Evolutionary conservation across 140 eudicot species (phyloP), one percentile per base, ranked within the genome.

Genomic region (Anethum foeniculum): DNA sequence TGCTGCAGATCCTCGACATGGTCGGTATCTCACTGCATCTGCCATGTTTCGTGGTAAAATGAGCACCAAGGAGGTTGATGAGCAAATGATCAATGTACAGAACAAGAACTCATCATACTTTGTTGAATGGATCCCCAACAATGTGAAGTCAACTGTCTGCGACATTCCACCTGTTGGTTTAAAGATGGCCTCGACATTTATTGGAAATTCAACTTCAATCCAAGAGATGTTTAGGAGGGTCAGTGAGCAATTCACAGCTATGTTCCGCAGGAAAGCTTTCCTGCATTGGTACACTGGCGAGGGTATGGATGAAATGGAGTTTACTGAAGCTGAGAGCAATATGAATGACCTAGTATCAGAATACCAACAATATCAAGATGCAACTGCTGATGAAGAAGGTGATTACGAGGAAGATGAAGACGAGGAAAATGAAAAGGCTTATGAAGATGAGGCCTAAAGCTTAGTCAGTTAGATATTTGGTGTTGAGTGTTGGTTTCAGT

Each of bases 201-300:
- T 90, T 4, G 94, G 92, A 16, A 90, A 90, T 83, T 90, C 94
- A 3, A 90, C 94, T 0, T 90, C 94, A 0, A 90, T 90, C 54
- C 94, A 90, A 80, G 94, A 90, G 77, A 90, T 88, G 94, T 90
- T 90, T 79, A 82, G 94, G 79, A 79, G 96, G 51, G 96, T 91
- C 64, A 87, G 91, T 12, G 97, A 90, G 84, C 97, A 91, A 83
- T 91, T 91, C 80, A 91, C 97, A 3, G 94, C 93, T n/a, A 91
- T 91, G 96, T 91, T 91, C 83, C 81, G 96, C 18, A 84, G 96
- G 80, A 91, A 91, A 88, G 96, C 96, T 65, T 91, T 91, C 86
- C 85, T 91, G 91, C 96, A 91, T 69, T 90, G 96, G 96, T 90
- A 90, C 86, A 90, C 96, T 0, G 91, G 93, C 8, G 96, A 90